These are phyloP conservation scores for Osmanthus fragrans DNA, from an alignment of 257 asterid genomes.

Conservation along the genomic window DNA sequence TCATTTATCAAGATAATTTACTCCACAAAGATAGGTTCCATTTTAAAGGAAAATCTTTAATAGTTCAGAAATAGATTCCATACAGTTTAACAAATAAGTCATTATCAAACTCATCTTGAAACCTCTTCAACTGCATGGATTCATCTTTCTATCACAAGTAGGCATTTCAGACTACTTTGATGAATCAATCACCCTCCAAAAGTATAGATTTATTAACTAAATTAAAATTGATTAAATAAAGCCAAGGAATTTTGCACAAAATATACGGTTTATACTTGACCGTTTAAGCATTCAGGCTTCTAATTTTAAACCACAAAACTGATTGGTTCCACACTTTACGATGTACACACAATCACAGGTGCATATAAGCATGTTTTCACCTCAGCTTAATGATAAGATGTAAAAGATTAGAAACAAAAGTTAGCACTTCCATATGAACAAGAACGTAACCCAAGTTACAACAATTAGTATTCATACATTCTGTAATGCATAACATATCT, in stretches of 20 bases:
- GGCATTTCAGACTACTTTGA: neutral
- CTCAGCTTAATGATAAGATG: neutral
- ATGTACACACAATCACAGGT: neutral
- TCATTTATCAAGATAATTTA: neutral
- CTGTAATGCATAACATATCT: neutral
- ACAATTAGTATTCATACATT: neutral
- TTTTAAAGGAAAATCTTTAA: neutral
- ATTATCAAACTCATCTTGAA: too few relatives aligned
- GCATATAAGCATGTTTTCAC: neutral
- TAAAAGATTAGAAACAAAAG: neutral
- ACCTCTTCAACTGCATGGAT: too few relatives aligned
- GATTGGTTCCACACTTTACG: neutral
- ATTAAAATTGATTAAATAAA: neutral
- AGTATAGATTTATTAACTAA: neutral
- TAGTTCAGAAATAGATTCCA: neutral
- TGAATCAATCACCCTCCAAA: neutral
- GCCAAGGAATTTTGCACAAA: neutral
- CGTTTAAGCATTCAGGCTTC: neutral
- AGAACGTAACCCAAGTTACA: neutral
- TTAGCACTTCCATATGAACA: neutral
- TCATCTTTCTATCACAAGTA: neutral
- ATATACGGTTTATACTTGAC: neutral
- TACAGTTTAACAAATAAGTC: neutral
- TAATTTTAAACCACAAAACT: neutral
- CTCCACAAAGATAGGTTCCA: neutral